Conservation (phyloP, 2,329 filamentous ascomycete species). For the Fusarium xylarioides region DNA sequence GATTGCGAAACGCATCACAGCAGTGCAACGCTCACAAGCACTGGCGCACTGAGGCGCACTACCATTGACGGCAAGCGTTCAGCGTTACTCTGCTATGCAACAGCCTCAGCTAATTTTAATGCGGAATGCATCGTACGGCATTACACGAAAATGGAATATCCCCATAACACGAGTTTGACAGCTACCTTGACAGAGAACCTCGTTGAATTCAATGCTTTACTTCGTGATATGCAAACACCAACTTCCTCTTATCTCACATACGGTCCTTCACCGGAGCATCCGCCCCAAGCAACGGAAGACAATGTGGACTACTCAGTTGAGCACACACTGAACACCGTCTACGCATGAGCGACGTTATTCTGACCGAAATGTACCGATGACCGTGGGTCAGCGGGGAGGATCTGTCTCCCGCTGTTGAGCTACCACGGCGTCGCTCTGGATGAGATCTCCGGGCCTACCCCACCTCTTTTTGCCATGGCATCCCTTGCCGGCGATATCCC, state of each 20-base stretch:
- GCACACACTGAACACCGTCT: background rate
- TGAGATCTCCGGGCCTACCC: slow-evolving; percentile 33
- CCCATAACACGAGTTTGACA: slow-evolving; percentile 31
- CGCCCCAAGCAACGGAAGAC: slow-evolving; percentile 13
- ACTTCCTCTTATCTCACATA: slow-evolving; percentile 4
- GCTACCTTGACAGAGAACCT: slow-evolving; percentile 4
- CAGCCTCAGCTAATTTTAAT: slow-evolving; percentile 28
- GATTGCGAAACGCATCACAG: slow-evolving; percentile 26
- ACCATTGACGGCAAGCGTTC: slow-evolving; percentile 26
- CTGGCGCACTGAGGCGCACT: slow-evolving; percentile 11
- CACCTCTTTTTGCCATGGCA: slow-evolving; percentile 22
- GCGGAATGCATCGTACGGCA: slow-evolving; percentile 24
- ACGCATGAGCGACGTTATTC: slow-evolving; percentile 24
- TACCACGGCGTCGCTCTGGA: slow-evolving; percentile 33
- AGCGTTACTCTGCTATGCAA: slow-evolving; percentile 10
- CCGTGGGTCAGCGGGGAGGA: slow-evolving; percentile 30
- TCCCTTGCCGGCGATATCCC: slow-evolving; percentile 30
- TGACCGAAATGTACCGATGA: slow-evolving; percentile 16
- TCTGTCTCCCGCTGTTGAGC: slow-evolving; percentile 35
- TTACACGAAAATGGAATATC: slow-evolving; percentile 27
- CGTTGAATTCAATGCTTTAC: slow-evolving; percentile 1
- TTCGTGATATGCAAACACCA: slow-evolving; percentile 18
- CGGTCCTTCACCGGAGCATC: slow-evolving; percentile 28
- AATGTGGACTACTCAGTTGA: slow-evolving; percentile 6
- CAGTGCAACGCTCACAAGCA: slow-evolving; percentile 19